A percentile compares a stretch with the other conserved stretches of the same genome.
Conservation (phyloP, 257 asterid genomes). For the Jasminum sambac region DNA sequence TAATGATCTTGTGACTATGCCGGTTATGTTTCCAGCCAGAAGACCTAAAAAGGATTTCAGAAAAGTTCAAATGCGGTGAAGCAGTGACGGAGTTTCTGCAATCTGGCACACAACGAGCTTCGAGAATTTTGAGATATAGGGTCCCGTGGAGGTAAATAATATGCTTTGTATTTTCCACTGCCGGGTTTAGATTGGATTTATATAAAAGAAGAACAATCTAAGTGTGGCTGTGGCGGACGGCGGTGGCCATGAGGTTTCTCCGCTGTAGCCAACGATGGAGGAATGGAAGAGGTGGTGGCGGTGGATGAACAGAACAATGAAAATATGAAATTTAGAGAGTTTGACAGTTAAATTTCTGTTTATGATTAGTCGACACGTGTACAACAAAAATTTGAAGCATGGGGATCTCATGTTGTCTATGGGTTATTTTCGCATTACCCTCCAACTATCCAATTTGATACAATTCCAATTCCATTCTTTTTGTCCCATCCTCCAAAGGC, state of each 20-base stretch:
- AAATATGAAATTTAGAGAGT: neutral
- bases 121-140: conserved; percentile 69
- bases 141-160: conserved; percentile 73
- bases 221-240: conserved; percentile 15
- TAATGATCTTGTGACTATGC: conserved; percentile 56
- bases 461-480: too few relatives aligned
- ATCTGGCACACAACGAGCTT: conserved; percentile 82
- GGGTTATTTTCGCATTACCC: too few relatives aligned
- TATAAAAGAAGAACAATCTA: neutral
- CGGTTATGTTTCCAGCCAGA: conserved; percentile 23
- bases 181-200: conserved; percentile 36
- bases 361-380: neutral
- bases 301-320: neutral
- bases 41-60: conserved; percentile 47
- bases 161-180: conserved; percentile 28
- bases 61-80: conserved; percentile 49
- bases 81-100: conserved; percentile 71
- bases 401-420: neutral
- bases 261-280: conserved; percentile 23
- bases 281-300: neutral
- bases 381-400: too few relatives aligned
- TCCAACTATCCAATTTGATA: too few relatives aligned
- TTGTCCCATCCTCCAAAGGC: too few relatives aligned
- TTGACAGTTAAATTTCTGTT: conserved; percentile 5
- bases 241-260: conserved; percentile 14